Evolutionary conservation across 2,329 filamentous ascomycete species (phyloP), one percentile per base, ranked within the genome.

Genomic region (Botrytis cinerea): DNA sequence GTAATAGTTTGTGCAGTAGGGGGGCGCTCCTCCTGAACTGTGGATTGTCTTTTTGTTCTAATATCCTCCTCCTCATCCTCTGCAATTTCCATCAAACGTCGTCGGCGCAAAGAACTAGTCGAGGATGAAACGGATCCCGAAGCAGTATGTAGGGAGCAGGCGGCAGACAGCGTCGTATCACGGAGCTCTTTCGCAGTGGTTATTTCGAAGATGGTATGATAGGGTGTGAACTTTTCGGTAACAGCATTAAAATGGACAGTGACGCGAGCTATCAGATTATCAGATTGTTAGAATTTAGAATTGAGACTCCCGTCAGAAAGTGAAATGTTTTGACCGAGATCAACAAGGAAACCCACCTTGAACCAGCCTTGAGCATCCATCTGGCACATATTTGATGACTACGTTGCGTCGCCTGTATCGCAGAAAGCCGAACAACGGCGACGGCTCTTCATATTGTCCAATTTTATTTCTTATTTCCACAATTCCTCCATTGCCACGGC

Each of bases 371-470:
- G 96, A 98, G 77, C 95, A 95, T 74, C 91, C 93, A 74, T 97
- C 93, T 1, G 95, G 96, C 75, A 97, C 88, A 82, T 96, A 97
- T 84, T 96, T 98, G 82, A 99, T 88, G 74, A 99, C 84, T 67
- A 98, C 92, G 83, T 94, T 98, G 81, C 94, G 90, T 81, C 95
- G 90, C 73, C 95, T 88, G 83, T 98, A 98, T 79, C 93, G 91
- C 78, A 99, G 84, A 81, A 98, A 94, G 71, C 96, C 96, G 81
- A 97, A 99, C 66, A 99, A 85, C 35, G 96, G 96, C 75, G 94
- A 96, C 72, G 89, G 88, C 77, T 98, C 95, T 73, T 93, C 89
- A 81, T 97, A 97, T 75, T 89, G 86, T 74, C 91, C 88, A 77
- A 98, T 91, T 73, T 90, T 88, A 79, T 90, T 90, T 80, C 94